Evolutionary conservation across 495 filamentous ascomycete species (phyloP).

Genomic region (Aspergillus sclerotiicarbonarius): DNA sequence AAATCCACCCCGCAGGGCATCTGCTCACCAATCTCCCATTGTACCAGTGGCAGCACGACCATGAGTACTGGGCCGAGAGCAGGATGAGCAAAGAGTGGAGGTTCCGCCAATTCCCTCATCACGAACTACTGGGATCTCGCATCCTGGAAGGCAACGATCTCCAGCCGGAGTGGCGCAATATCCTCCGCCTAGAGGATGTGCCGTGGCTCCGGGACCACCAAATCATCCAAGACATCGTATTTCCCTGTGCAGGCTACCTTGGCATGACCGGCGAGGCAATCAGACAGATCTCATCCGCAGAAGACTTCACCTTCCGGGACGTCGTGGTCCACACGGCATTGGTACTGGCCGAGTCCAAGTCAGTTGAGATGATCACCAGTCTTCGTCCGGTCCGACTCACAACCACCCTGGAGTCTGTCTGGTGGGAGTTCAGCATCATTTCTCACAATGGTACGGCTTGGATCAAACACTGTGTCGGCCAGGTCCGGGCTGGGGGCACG

Average conservation of each 20-base stretch:
- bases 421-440: slow-evolving; percentile 46
- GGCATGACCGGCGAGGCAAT: slow-evolving; percentile 50
- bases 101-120: slow-evolving; percentile 18
- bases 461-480: slow-evolving; percentile 43
- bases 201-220: slow-evolving; percentile 38
- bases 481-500: slow-evolving; percentile 15
- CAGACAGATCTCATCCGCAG: no score
- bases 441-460: slow-evolving; percentile 34
- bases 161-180: slow-evolving; percentile 36
- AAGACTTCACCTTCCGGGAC: no score
- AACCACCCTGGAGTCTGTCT: slow-evolving; percentile 33
- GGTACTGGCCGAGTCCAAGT: slow-evolving; percentile 38
- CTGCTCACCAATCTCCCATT: slow-evolving; percentile 27
- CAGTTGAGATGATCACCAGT: slow-evolving; percentile 41
- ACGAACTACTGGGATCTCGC: slow-evolving; percentile 34
- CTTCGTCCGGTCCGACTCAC: slow-evolving; percentile 34
- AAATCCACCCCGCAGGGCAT: not conserved
- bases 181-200: slow-evolving; percentile 26
- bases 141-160: slow-evolving; percentile 20
- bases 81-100: slow-evolving; percentile 27
- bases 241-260: slow-evolving; percentile 48
- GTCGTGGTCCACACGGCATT: no score
- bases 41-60: slow-evolving; percentile 39
- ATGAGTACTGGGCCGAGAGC: slow-evolving; percentile 31
- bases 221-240: slow-evolving; percentile 41